Evolutionary conservation across 768 basidiomycete species (phyloP).

Genomic region (Xanthoconium purpureum): DNA sequence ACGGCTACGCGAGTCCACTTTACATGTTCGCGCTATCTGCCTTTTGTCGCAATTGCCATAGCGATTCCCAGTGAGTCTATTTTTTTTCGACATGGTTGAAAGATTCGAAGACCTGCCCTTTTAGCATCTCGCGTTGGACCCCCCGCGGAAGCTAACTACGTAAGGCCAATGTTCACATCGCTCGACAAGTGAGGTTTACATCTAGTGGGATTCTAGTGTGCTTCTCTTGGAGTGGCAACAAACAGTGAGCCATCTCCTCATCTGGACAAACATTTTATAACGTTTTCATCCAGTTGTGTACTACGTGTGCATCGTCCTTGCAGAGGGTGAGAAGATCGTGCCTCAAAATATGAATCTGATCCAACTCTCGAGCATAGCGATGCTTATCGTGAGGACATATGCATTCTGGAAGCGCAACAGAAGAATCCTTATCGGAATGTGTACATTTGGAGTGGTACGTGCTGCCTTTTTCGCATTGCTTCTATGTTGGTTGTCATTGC

Average conservation of each 20-base stretch:
- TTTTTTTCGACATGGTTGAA: not conserved
- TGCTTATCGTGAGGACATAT: conserved; percentile 21
- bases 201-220: conserved; percentile 4
- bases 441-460: conserved; percentile 9
- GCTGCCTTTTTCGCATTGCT: not conserved
- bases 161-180: not conserved
- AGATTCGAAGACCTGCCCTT: not conserved
- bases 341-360: not conserved
- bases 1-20: conserved; percentile 18
- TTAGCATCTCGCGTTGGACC: conserved; percentile 5
- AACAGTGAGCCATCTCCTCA: not conserved
- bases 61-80: conserved; percentile 8
- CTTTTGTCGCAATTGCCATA: conserved; percentile 15
- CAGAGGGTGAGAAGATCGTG: conserved; percentile 13
- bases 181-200: not conserved
- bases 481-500: not conserved
- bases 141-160: conserved; percentile 4
- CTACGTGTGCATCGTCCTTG: conserved; percentile 13
- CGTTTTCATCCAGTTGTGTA: conserved; percentile 6
- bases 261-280: not conserved
- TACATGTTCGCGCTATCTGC: conserved; percentile 19
- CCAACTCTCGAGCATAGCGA: conserved; percentile 1
- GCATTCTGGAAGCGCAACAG: conserved; percentile 15
- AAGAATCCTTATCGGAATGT: conserved; percentile 18
- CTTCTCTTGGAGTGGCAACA: conserved; percentile 8